phyloP scores from a whole-genome alignment of 192 early-diverging fungal species.

The Umbelopsis sp. region DNA sequence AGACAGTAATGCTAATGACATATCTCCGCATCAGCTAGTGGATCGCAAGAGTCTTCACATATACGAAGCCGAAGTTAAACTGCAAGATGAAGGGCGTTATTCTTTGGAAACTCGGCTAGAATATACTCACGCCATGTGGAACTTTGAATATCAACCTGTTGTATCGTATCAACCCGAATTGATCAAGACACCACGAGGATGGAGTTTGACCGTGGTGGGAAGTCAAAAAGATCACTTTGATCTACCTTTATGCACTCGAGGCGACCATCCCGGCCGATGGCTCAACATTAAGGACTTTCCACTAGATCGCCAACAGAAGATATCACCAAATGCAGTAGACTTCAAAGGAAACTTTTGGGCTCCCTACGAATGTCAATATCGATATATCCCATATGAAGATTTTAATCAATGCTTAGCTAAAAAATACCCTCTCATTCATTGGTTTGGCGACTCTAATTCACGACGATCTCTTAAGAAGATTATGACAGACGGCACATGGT shows the following conservation, averaged over 20 bases:
- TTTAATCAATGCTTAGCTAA: constrained; percentile 36
- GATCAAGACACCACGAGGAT: constrained; percentile 4
- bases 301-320: no score
- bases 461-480: constrained; percentile 48
- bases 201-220: constrained; percentile 17
- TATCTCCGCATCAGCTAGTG: not conserved
- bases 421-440: constrained; percentile 40
- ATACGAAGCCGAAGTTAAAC: constrained; percentile 46
- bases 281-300: constrained; percentile 10
- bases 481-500: not conserved
- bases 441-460: constrained; percentile 52
- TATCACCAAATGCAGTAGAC: constrained; percentile 8
- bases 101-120: constrained; percentile 36
- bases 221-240: constrained; percentile 32
- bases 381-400: constrained; percentile 31
- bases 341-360: constrained; percentile 47
- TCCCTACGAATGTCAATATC: constrained; percentile 44
- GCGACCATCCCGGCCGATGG: constrained; percentile 45
- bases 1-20: no score
- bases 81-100: constrained; percentile 43
- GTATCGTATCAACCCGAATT: constrained; percentile 35
- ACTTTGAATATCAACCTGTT: constrained; percentile 40
- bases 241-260: constrained; percentile 42
- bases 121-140: constrained; percentile 47
- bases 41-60: constrained; percentile 41